Evolutionary conservation across 2,329 filamentous ascomycete species (phyloP).

Genomic region (Whalleya microplaca): DNA sequence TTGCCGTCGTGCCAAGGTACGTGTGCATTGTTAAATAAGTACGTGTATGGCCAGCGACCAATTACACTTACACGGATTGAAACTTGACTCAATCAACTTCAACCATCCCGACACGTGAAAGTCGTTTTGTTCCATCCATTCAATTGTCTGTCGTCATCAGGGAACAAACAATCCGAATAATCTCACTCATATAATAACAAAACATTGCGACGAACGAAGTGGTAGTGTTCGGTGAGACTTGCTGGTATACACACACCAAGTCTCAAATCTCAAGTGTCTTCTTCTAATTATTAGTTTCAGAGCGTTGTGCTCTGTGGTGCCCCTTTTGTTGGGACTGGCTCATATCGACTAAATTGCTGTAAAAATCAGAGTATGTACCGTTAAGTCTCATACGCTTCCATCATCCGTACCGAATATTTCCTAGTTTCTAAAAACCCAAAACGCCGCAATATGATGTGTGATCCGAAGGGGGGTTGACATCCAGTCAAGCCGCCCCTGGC

Average conservation of each 20-base stretch:
- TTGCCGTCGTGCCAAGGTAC: no score
- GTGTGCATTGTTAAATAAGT: no score
- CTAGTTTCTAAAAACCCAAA: neutral
- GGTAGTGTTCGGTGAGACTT: neutral
- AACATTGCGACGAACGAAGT: neutral
- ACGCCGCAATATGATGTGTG: neutral
- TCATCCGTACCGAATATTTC: neutral
- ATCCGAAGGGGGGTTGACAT: neutral
- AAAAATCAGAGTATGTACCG: neutral
- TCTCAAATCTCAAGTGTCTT: neutral
- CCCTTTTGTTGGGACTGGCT: neutral
- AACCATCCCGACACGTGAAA: neutral
- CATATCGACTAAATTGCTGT: neutral
- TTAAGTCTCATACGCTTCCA: neutral
- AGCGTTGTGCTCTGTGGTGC: neutral
- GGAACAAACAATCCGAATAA: neutral
- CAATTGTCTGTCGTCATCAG: neutral
- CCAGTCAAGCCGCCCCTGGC: neutral
- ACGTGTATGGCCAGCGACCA: neutral
- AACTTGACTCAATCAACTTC: neutral
- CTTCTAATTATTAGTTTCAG: neutral
- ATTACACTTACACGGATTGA: neutral
- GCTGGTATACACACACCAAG: neutral
- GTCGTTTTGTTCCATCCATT: neutral
- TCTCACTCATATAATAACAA: neutral